Conservation (phyloP, 208 protist species). For the Crithidia thermophila region DNA sequence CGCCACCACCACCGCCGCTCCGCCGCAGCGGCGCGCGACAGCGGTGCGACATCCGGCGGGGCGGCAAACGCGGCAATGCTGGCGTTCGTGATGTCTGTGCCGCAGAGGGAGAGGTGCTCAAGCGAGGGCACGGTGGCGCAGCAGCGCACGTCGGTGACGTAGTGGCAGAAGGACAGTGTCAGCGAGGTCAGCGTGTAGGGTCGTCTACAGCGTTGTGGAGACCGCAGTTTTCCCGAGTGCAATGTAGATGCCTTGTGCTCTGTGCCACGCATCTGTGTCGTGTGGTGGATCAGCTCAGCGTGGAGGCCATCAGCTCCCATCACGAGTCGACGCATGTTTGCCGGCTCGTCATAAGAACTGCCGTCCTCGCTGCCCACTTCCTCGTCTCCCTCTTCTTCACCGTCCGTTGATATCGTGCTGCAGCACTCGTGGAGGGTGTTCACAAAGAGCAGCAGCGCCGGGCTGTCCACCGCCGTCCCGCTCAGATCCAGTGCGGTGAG, state of each 20-base stretch:
- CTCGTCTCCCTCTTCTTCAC: no score
- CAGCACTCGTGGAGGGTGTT: constrained; percentile 27
- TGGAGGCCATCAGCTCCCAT: constrained; percentile 4
- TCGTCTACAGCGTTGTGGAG: no score
- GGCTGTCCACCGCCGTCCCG: constrained; percentile 37
- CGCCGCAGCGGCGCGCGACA: neutral
- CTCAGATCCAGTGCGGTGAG: constrained; percentile 26
- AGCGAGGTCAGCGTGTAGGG: constrained; percentile 27
- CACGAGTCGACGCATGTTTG: no score
- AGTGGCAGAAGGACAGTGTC: constrained; percentile 27
- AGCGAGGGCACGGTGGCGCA: constrained; percentile 31
- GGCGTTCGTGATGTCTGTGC: constrained; percentile 11
- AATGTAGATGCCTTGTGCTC: no score
- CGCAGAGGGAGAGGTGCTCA: constrained; percentile 15
- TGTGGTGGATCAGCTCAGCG: no score
- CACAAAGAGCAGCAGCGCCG: constrained; percentile 29
- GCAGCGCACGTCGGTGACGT: constrained; percentile 33
- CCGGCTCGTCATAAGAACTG: no score
- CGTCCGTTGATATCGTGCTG: no score
- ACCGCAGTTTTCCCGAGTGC: no score
- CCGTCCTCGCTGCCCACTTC: neutral
- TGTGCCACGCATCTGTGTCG: no score
- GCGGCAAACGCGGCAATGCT: constrained; percentile 16
- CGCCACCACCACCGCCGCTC: constrained; percentile 2
- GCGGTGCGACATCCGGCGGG: neutral